These are phyloP conservation scores for Blumeria graminis DNA, from an alignment of 2,329 filamentous ascomycete genomes.

Conservation along the genomic window DNA sequence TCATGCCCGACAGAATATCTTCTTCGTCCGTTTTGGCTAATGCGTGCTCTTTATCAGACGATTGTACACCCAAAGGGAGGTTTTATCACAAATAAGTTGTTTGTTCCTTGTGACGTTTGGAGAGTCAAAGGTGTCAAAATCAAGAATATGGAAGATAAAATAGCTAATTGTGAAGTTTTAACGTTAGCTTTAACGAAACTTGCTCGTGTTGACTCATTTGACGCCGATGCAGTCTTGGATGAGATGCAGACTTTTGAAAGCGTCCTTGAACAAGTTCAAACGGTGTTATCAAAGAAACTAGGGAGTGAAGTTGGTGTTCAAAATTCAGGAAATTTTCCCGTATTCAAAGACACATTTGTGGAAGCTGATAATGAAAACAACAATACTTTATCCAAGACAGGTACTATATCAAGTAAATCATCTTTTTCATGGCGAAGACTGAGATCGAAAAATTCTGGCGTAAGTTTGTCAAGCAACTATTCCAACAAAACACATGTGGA, in stretches of 20 bases:
- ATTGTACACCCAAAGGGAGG: slow-evolving; percentile 77
- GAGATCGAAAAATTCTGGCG: slow-evolving; percentile 64
- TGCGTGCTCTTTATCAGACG: slow-evolving; percentile 83
- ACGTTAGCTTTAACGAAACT: slow-evolving; percentile 75
- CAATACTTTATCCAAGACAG: slow-evolving; percentile 21
- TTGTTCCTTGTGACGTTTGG: slow-evolving; percentile 85
- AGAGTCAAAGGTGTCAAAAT: slow-evolving; percentile 81
- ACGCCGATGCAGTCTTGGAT: slow-evolving; percentile 76
- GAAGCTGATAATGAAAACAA: slow-evolving; percentile 21
- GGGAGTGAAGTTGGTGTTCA: slow-evolving; percentile 84
- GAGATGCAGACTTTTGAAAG: slow-evolving; percentile 81
- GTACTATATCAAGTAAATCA: slow-evolving; percentile 46
- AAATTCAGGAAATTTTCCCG: slow-evolving; percentile 27
- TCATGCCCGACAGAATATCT: slow-evolving; percentile 76
- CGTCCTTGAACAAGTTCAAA: slow-evolving; percentile 68
- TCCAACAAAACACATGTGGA: slow-evolving; percentile 21
- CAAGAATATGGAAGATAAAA: slow-evolving; percentile 78
- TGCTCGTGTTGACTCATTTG: slow-evolving; percentile 59
- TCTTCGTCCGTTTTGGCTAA: slow-evolving; percentile 91
- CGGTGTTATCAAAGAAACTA: slow-evolving; percentile 52
- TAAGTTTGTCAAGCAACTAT: slow-evolving; percentile 29
- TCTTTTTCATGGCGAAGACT: slow-evolving; percentile 80
- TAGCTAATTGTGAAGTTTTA: slow-evolving; percentile 70
- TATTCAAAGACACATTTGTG: slow-evolving; percentile 48
- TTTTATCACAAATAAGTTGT: slow-evolving; percentile 76